Evolutionary conservation across 441 rosid genomes (phyloP), one percentile per base, ranked within the genome.

Genomic region (Gossypium aridum): DNA sequence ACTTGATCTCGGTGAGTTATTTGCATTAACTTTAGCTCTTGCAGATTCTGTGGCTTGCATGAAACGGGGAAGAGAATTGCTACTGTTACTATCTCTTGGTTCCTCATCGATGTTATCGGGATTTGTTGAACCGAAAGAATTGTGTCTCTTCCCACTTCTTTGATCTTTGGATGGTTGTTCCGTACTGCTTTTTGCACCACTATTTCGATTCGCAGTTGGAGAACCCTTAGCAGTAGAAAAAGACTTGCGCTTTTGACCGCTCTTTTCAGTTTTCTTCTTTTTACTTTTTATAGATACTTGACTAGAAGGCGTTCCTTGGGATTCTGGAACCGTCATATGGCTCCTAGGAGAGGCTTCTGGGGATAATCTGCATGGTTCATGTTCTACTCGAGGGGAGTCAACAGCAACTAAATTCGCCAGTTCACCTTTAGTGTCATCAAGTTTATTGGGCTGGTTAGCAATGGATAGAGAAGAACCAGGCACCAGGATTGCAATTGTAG

Each of bases 21-120:
- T 92, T n/a, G 91, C 89, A 69, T 86, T 81, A 72, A 93, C 51
- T 88, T 95, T 93, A 22, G 97, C 97, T 85, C 83, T 90, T 16
- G 97, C 99, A 34, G 99, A 95, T 83, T 93, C 85, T 14, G 99
- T 93, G 64, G 87, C 97, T 83, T 88, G 97, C 99, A 95, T 95
- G 90, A 95, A 95, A 70, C 79, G 93, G 26, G 98, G 99, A 69
- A 93, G 51, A 68, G 93, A 84, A 81, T 75, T 86, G 79, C 87
- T 91, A 80, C 90, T 87, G 75, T 85, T 85, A 70, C 90, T 83
- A 65, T 89, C 92, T 77, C 93, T 85, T 70, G 91, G 87, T 77
- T 91, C 98, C 87, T 89, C 90, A 55, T 87, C 95, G 75, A 59
- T 68, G 62, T 71, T 78, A 25, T 84, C 90, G 0, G 72, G 76